Evolutionary conservation across 2,329 filamentous ascomycete genomes (phyloP), one percentile per base, ranked within the genome.

Genomic region (Ceratocystis lukuohia): DNA sequence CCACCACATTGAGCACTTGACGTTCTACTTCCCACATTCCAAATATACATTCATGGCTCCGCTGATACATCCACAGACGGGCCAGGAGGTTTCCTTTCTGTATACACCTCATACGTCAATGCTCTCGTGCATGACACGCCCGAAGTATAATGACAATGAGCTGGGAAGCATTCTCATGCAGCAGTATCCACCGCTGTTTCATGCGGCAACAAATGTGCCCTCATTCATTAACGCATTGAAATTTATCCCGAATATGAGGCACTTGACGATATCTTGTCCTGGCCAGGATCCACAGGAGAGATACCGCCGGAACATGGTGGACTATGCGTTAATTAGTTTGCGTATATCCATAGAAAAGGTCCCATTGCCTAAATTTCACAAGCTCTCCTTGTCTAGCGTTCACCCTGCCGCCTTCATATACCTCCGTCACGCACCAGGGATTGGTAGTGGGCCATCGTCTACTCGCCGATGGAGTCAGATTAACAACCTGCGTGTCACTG

Each of bases 111-210:
- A 91, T 72, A 84, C 83, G 2, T 85, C 85, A 50, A 82, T 84
- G 73, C 81, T 81, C 37, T 84, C 80, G 65, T 83, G 80, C 59
- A 77, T 85, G 70, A 80, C 82, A 69, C 79, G 85, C 65, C 88
- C 88, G 64, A 93, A 90, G 76, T 95, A 95, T 74, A 89, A 88
- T 70, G 89, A 86, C 74, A 81, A 83, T 71, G 88, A 90, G 71
- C 84, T 94, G 72, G 91, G 87, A 69, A 88, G 93, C 72, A 82
- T 95, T 67, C 80, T 96, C 68, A 89, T 90, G 15, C 85, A 90
- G 73, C 91, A 96, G 76, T 96, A 95, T 72, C 89, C 90, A 64
- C 89, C 91, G 5, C 78, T 96, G 17, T 96, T 96, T 76, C 91
- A 96, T 73, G 89, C 91, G 5, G 89, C 91, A 6, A 93, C 89